phyloP scores from a whole-genome alignment of 2,329 filamentous ascomycete species.

The Colletotrichum zoysiae region DNA sequence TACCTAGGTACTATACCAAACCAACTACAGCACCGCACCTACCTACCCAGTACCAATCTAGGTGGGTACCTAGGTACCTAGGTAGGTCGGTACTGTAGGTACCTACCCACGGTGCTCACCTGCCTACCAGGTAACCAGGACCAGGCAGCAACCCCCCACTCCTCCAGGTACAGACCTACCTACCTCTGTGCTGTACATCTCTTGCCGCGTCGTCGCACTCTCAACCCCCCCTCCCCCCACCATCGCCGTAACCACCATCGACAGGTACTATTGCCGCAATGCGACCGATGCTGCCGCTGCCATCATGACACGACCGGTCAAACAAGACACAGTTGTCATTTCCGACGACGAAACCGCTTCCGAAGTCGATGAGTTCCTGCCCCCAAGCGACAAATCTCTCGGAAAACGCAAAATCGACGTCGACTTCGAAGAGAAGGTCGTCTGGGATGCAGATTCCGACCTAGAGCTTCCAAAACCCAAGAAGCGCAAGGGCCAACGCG shows the following conservation, averaged over 20 bases:
- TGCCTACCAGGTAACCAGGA: neutral
- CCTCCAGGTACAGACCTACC: neutral
- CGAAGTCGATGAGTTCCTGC: neutral
- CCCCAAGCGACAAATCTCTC: conserved; percentile 25
- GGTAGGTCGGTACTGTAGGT: too few species aligned
- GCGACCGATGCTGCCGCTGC: neutral
- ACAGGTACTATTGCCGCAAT: neutral
- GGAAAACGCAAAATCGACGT: conserved; percentile 55
- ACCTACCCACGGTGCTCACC: too few species aligned
- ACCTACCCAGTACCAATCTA: too few species aligned
- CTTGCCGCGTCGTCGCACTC: conserved; percentile 33
- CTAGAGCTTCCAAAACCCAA: conserved; percentile 74
- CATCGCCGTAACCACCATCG: neutral
- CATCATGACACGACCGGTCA: conserved; percentile 20
- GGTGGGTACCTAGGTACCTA: too few species aligned
- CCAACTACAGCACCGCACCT: too few species aligned
- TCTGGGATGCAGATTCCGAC: conserved; percentile 72
- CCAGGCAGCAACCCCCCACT: neutral
- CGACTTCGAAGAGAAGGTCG: conserved; percentile 58
- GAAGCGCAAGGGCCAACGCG: conserved; percentile 63
- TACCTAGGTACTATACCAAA: too few species aligned
- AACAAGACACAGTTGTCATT: conserved; percentile 10
- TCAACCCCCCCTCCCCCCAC: neutral
- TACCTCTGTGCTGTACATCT: too few species aligned
- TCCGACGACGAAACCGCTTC: conserved; percentile 32